A percentile compares a stretch with the other conserved stretches of the same genome.
Conservation (phyloP, 129 eudicot genomes). For the Helichrysum umbraculigerum region DNA sequence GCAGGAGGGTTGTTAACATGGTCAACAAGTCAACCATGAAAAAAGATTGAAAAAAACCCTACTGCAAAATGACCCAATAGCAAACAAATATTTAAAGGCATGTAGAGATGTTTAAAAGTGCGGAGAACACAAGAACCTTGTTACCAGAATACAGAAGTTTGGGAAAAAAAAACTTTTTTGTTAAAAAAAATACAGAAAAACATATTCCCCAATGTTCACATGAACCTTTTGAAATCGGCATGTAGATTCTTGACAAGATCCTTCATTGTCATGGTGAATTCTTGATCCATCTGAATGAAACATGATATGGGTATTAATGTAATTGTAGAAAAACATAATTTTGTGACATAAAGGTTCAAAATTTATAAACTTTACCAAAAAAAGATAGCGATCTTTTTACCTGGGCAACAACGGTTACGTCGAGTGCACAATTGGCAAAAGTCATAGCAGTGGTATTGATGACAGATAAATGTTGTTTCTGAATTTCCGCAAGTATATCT, state of each 20-base stretch:
- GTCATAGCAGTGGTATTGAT: conserved; percentile 50
- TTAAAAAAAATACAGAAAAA: background rate
- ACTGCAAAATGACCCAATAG: conserved; percentile 70
- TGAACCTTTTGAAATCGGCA: conserved; percentile 19
- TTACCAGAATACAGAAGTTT: conserved; percentile 27
- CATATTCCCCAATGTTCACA: conserved; percentile 18
- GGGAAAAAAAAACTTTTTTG: background rate
- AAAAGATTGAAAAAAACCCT: conserved; percentile 50
- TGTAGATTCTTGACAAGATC: conserved; percentile 50
- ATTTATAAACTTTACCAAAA: background rate
- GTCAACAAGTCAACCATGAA: conserved; percentile 57
- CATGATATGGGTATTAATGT: conserved; percentile 3
- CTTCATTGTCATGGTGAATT: conserved; percentile 36
- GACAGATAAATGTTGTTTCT: conserved; percentile 49
- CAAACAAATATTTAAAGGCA: conserved; percentile 38
- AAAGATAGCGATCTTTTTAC: conserved; percentile 30
- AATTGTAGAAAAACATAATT: background rate
- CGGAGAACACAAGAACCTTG: conserved; percentile 37
- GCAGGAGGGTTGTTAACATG: conserved; percentile 58
- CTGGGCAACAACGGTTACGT: conserved; percentile 65
- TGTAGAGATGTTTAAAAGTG: conserved; percentile 26
- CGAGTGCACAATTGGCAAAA: conserved; percentile 45
- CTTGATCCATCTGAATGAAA: conserved; percentile 49
- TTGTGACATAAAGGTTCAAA: background rate
- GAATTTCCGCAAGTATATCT: conserved; percentile 47